A percentile compares a stretch with the other conserved stretches of the same genome.
phyloP scores from a whole-genome alignment of 1,284 basidiomycete genomes.

The Peniophora sp. region DNA sequence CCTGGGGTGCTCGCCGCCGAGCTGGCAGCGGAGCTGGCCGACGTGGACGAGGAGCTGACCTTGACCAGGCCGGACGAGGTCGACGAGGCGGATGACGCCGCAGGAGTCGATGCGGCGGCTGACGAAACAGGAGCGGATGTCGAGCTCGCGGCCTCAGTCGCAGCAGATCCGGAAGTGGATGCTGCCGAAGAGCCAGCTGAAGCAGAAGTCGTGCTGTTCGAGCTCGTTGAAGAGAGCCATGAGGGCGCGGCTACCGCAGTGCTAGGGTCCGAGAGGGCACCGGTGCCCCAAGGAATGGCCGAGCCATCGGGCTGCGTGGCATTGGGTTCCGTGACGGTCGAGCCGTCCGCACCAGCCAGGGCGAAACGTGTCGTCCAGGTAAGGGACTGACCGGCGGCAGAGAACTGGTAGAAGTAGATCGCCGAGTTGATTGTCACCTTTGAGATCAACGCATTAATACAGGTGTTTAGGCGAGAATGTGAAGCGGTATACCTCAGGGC shows the following conservation, averaged over 20 bases:
- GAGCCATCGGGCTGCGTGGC: conserved; percentile 44
- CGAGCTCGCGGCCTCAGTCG: background rate
- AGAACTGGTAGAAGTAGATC: conserved; percentile 80
- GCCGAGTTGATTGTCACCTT: conserved; percentile 63
- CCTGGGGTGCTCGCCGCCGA: conserved; percentile 1
- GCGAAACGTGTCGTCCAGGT: conserved; percentile 80
- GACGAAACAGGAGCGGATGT: background rate
- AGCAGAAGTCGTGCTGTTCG: conserved; percentile 3
- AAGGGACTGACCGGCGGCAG: conserved; percentile 31
- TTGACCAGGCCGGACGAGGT: background rate
- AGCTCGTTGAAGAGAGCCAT: conserved; percentile 4
- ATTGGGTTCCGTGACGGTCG: conserved; percentile 42
- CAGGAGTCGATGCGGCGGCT: background rate
- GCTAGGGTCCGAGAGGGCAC: conserved; percentile 41
- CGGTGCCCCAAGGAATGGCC: conserved; percentile 64
- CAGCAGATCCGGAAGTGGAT: background rate
- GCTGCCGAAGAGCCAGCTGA: background rate
- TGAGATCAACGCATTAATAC: conserved; percentile 3
- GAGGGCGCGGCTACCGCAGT: conserved; percentile 20
- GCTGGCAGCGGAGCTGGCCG: background rate
- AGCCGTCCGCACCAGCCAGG: conserved; percentile 51
- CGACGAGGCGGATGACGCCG: background rate
- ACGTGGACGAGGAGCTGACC: background rate
- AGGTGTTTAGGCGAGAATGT: background rate
- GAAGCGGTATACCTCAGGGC: conserved; percentile 46